phyloP scores from a whole-genome alignment of 192 early-diverging fungal genomes.

The Linnemannia hyalina region DNA sequence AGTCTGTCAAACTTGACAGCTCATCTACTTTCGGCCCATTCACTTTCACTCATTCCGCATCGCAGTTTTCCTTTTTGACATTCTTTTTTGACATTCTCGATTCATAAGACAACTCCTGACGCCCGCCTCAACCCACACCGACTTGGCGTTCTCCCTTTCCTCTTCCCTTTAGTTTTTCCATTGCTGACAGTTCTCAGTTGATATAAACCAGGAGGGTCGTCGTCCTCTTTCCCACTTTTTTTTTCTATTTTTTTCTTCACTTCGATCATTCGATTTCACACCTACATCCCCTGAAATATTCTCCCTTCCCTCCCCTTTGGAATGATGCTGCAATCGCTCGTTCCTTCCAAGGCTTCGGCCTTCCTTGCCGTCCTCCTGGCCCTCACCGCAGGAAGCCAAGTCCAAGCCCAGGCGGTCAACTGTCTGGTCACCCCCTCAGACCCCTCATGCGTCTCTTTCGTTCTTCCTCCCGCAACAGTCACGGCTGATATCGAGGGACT shows the following conservation, averaged over 20 bases:
- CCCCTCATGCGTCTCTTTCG: conserved; percentile 42
- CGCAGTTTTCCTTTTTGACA: conserved; percentile 10
- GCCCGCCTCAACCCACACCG: not conserved
- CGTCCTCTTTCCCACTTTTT: not conserved
- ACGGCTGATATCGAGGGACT: conserved; percentile 47
- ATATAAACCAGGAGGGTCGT: not conserved
- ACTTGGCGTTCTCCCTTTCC: not conserved
- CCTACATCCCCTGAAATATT: not conserved
- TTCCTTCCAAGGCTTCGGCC: not conserved
- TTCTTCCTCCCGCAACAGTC: conserved; percentile 41
- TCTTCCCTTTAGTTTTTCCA: not conserved
- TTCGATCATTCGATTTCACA: not conserved
- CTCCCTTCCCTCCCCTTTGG: not conserved
- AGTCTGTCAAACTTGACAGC: conserved; percentile 10
- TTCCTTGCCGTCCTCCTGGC: conserved; percentile 10
- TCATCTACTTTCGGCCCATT: not conserved
- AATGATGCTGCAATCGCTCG: conserved; percentile 18
- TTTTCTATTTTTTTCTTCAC: not conserved
- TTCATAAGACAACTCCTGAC: not conserved
- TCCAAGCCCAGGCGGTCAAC: conserved; percentile 25
- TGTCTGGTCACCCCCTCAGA: conserved; percentile 46
- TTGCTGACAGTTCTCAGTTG: not conserved
- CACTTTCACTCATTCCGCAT: conserved; percentile 15
- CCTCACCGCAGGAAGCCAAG: not conserved
- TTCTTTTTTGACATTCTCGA: conserved; percentile 9